Percentiles rank a stretch among this genome's conserved stretches.
phyloP scores from a whole-genome alignment of 2,329 filamentous ascomycete species.

The Balansia obtecta region DNA sequence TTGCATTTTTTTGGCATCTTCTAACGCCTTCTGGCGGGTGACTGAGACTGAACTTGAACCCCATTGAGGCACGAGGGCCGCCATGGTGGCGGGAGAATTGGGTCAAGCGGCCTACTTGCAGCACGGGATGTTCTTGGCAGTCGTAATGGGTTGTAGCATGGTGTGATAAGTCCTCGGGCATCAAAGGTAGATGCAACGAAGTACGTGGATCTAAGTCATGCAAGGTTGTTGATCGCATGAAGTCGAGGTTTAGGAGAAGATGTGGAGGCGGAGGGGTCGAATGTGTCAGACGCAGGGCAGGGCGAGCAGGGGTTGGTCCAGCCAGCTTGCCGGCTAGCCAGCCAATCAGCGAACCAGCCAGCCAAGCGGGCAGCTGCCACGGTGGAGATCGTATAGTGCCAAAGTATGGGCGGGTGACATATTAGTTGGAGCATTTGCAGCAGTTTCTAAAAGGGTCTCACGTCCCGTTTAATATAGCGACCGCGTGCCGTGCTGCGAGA shows the following conservation, averaged over 20 bases:
- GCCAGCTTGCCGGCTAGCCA: too few relatives aligned
- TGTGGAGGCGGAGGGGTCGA: neutral
- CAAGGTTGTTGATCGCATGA: neutral
- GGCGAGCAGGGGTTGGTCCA: neutral
- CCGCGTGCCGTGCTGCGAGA: too few relatives aligned
- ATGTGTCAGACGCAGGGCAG: neutral
- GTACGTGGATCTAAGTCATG: neutral
- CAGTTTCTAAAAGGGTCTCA: too few relatives aligned
- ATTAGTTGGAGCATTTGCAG: neutral
- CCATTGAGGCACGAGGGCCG: constrained; percentile 29
- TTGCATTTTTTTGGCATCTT: constrained; percentile 63
- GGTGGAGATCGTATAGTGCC: too few relatives aligned
- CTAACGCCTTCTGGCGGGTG: constrained; percentile 47
- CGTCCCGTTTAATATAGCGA: too few relatives aligned
- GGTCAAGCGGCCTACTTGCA: neutral
- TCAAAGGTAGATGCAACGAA: neutral
- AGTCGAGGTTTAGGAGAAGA: neutral
- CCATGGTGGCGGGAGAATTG: constrained; percentile 18
- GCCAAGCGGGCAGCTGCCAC: neutral
- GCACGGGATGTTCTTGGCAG: neutral
- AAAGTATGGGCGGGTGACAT: neutral
- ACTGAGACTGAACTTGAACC: constrained; percentile 29
- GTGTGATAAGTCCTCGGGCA: neutral
- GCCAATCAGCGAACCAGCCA: too few relatives aligned
- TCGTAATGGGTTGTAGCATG: neutral